Conservation (phyloP, 2,329 filamentous ascomycete species). For the Stromatinia cepivora region DNA sequence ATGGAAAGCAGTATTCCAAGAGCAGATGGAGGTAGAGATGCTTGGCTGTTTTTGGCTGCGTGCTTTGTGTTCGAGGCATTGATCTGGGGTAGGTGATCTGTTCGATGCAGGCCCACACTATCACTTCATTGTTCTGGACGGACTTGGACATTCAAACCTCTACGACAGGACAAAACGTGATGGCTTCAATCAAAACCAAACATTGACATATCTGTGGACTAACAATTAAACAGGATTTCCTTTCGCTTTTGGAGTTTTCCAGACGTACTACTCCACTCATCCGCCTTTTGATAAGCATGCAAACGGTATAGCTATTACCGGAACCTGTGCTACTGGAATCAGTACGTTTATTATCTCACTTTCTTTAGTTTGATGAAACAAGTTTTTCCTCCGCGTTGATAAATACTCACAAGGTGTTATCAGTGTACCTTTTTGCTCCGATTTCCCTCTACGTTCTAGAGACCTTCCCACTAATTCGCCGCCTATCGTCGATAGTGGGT, state of each 20-base stretch:
- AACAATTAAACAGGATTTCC: constrained; percentile 38
- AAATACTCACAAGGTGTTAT: not conserved
- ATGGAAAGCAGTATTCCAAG: constrained; percentile 38
- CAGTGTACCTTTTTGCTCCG: constrained; percentile 34
- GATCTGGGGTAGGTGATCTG: constrained; percentile 49
- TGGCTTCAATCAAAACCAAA: not conserved
- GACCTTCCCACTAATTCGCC: constrained; percentile 41
- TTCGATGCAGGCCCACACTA: not conserved
- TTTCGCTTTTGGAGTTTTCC: constrained; percentile 46
- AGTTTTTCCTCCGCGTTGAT: not conserved
- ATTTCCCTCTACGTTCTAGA: constrained; percentile 32
- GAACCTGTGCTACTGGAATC: constrained; percentile 39
- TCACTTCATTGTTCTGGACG: not conserved
- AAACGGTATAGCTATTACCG: constrained; percentile 48
- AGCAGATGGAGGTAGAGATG: constrained; percentile 51
- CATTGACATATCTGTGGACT: not conserved
- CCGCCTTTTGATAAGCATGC: constrained; percentile 42
- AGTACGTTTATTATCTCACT: constrained; percentile 10
- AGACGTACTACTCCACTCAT: constrained; percentile 46
- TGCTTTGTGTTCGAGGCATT: constrained; percentile 55
- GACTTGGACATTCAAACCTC: not conserved
- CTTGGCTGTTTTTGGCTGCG: constrained; percentile 52
- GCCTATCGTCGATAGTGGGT: constrained; percentile 38
- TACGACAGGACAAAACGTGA: not conserved
- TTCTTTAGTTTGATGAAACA: not conserved